Base-by-base conservation (phyloP, 176 grass and related monocot genomes). In the Tillandsia leiboldiana region DNA sequence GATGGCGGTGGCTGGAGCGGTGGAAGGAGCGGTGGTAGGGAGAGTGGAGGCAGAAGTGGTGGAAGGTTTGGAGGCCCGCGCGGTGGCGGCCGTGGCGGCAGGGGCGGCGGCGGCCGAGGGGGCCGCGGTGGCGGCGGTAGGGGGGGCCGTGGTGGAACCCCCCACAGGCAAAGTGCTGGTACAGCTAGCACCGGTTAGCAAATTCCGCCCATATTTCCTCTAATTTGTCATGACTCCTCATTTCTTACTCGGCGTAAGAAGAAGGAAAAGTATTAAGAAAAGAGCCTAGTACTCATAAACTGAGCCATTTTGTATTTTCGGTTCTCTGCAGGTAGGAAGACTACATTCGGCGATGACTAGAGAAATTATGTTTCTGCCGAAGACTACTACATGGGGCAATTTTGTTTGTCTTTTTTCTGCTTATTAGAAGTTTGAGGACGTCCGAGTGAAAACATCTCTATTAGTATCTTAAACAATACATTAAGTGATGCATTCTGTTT, bases 281-380 rank as follows among this genome's bases (percentile, higher is more conserved):
- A 52, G 3, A 26, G 64, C 17, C 64, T 12, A 2, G 47, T 33
- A 49, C 48, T 74, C 22, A 0, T 63, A 12, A 2, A 8, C 20
- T 11, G n/a, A 42, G 12, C 20, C 3, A 27, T 12, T 66, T 22
- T 22, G 5, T 71, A 26, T 10, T 29, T 24, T 51, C 2, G 18
- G 49, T 70, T 49, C 28, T 26, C 29, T 49, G 49, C 80, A 96
- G 91, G 91, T 67, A 96, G 84, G 78, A 96, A 87, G 84, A 96
- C 76, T 0, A 85, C 82, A 8, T 90, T 96, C 2, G 75, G 81
- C 2, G 82, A 90, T 29, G 76, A 90, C 2, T 74, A 77, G 48
- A 2, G 72, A 2, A 28, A 1, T 65, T 65, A 72, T 57, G 58
- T 51, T 15, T 67, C 10, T 12, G 14, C 0, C 9, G 53, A 49